Evolutionary conservation across 73 alveolate species (phyloP), one percentile per base, ranked within the genome.

Genomic region (Durusdinium trenchii): DNA sequence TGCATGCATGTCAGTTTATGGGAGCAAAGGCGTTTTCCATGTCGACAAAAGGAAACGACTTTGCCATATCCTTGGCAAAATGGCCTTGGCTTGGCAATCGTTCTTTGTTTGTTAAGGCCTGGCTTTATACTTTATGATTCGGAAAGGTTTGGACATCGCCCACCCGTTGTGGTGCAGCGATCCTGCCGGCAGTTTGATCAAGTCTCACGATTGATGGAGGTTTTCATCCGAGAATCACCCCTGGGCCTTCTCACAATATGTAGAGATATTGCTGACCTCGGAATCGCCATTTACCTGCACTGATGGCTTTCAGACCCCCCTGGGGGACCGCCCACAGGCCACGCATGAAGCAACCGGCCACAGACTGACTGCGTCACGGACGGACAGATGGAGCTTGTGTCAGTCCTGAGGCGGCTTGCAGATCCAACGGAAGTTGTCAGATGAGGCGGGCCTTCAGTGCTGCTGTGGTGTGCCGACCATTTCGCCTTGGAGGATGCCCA

Each of bases 371-470:
- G n/a, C n/a, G n/a, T n/a, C n/a, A n/a, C n/a, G n/a, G n/a, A n/a
- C n/a, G n/a, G n/a, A n/a, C n/a, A n/a, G n/a, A n/a, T n/a, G n/a
- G n/a, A n/a, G n/a, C n/a, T n/a, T n/a, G n/a, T n/a, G n/a, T n/a
- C 46, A 5, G 4, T 30, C 64, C 69, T 30, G 71, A 82, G 92
- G 92, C 71, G 32, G 71, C 71, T 32, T 82, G 71, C 92, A 48
- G 71, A 67, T 82, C 35, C 67, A 82, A 35, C 92, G 92, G 64
- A 48, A 46, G 14, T 48, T 82, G 71, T 14, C 71, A 14, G 92
- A 82, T 35, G 92, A 82, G 92, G 92, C 92, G 64, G 20, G 64
- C 9, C 64, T 20, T 12, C 9, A 54, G 20, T 12, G 28, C 28
- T 20, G 20, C 64, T 20, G 28, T 54, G 20, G 28, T 20, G 28